Conservation (phyloP, 1,284 basidiomycete genomes). For the Puccinia hordei region DNA sequence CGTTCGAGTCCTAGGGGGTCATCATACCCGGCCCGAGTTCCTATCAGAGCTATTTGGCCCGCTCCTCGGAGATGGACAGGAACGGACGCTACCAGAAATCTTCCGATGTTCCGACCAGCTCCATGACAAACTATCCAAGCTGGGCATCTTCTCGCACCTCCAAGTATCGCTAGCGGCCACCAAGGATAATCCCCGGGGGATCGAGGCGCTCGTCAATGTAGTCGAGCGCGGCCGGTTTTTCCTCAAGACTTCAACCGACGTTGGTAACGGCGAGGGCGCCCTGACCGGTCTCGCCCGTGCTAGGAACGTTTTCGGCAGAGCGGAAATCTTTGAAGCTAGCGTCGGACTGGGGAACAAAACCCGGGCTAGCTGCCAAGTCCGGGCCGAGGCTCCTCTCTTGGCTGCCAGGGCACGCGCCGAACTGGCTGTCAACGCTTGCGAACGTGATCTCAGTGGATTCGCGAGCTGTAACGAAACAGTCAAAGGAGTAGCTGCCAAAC, state of each 20-base stretch:
- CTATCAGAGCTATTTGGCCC: conserved; percentile 76
- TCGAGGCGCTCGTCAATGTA: conserved; percentile 81
- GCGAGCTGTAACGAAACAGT: conserved; percentile 72
- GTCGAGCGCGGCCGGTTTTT: conserved; percentile 77
- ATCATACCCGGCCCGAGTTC: conserved; percentile 75
- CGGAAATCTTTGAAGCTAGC: conserved; percentile 82
- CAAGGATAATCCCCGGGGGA: conserved; percentile 69
- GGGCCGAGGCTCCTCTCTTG: conserved; percentile 66
- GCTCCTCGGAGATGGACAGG: conserved; percentile 61
- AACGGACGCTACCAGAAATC: conserved; percentile 66
- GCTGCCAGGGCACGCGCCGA: conserved; percentile 64
- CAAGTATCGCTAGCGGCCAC: conserved; percentile 72
- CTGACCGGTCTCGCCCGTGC: conserved; percentile 80
- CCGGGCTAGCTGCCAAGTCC: conserved; percentile 74
- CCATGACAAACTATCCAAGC: conserved; percentile 67
- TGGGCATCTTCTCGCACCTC: conserved; percentile 75
- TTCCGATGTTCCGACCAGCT: conserved; percentile 71
- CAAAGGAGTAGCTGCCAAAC: conserved; percentile 68
- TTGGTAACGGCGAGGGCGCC: conserved; percentile 89
- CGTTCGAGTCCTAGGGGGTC: conserved; percentile 77
- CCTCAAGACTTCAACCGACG: conserved; percentile 83
- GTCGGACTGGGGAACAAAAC: conserved; percentile 86
- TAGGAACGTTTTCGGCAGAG: conserved; percentile 87
- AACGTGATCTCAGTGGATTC: conserved; percentile 71
- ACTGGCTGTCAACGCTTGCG: conserved; percentile 67